Base-by-base conservation (phyloP, 1,284 basidiomycete genomes). In the Kwoniella shivajii region DNA sequence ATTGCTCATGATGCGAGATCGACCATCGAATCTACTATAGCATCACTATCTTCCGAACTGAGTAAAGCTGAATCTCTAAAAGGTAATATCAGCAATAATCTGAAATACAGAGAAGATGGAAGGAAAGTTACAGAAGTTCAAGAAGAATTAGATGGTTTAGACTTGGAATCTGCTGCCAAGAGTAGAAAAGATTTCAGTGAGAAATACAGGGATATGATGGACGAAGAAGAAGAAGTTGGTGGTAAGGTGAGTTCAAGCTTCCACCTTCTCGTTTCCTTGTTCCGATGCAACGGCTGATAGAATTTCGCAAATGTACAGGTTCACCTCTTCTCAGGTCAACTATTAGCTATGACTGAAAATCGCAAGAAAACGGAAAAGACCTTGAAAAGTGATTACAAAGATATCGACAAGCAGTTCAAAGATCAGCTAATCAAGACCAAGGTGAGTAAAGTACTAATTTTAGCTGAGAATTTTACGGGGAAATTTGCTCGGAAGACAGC, bases 341-440 rank as follows among this genome's bases (percentile, higher is more conserved):
- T 96, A 34, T 85, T 85, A 58, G 88, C 89, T n/a, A 80, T 87
- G 69, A 82, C 84, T 63, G 83, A 84, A 31, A 87, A 90, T 65
- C 77, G 89, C 53, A 84, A 85, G 70, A 83, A 82, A 14, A 81
- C 86, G 65, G 85, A 90, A 69, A 78, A 71, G 27, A 93, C 97
- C 71, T 78, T 94, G 29, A 74, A 78, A 57, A 84, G 83, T 62
- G 92, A 97, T 62, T 99, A 89, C 82, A 89, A 90, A 73, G 85
- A 92, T 57, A 85, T 94, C 64, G 85, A 89, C 68, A 88, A 88
- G 76, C 84, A 85, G 59, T 97, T 95, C 76, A 89, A 88, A 16
- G 87, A 89, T 60, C 94, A 98, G 73, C 82, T 98, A 48, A 86
- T 99, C 69, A 91, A 89, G 80, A 92, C 96, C 69, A 98, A 98